Evolutionary conservation across 2,329 filamentous ascomycete genomes (phyloP).

Genomic region (Trichophyton benhamiae): DNA sequence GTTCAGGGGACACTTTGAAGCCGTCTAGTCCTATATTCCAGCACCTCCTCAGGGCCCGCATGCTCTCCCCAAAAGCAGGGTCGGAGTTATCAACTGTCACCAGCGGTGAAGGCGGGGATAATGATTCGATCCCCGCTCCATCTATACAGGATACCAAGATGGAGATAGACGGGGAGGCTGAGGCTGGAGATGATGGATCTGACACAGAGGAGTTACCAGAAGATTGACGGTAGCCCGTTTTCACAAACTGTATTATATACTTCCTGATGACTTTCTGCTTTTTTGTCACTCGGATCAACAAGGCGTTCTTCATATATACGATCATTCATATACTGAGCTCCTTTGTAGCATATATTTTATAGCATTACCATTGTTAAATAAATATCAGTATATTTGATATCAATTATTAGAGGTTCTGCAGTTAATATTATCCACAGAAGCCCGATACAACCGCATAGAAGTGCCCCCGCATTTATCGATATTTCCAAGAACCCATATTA

Average conservation of each 20-base stretch:
- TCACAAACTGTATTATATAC: background rate
- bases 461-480: background rate
- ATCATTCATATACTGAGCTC: background rate
- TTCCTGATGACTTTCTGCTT: background rate
- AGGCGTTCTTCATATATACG: background rate
- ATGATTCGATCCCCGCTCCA: conserved; percentile 7
- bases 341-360: background rate
- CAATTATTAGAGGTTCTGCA: background rate
- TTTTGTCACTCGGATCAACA: background rate
- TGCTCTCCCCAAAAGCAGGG: conserved; percentile 12
- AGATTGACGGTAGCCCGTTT: background rate
- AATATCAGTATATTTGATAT: background rate
- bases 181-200: conserved; percentile 3
- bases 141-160: conserved; percentile 10
- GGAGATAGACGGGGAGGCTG: conserved; percentile 1
- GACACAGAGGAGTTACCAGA: conserved; percentile 1
- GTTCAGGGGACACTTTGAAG: conserved; percentile 5
- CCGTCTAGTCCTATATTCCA: conserved; percentile 8
- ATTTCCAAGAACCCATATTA: conserved; percentile 1
- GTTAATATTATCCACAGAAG: background rate
- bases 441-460: background rate
- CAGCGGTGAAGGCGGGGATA: conserved; percentile 11
- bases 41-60: conserved; percentile 8
- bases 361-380: too few species aligned
- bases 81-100: conserved; percentile 13